Conservation (phyloP, 2,329 filamentous ascomycete species). For the Talaromyces sp. region DNA sequence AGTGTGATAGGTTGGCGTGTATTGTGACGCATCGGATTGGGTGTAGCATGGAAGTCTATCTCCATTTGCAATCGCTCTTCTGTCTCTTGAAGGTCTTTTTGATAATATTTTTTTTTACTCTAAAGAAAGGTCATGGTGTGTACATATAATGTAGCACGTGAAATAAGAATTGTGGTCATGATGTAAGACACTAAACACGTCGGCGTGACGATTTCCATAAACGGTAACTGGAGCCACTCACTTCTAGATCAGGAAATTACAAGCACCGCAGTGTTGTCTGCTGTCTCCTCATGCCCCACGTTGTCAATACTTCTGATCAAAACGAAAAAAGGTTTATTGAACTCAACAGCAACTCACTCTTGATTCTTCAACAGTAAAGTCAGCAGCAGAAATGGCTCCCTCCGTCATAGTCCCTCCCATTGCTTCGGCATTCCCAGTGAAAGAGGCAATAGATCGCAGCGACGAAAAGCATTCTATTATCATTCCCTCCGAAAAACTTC, state of each 20-base stretch:
- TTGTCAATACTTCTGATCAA: not conserved
- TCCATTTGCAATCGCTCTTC: no score
- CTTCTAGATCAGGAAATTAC: not conserved
- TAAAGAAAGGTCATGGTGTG: no score
- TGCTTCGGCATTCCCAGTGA: not conserved
- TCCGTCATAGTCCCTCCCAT: not conserved
- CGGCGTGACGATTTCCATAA: not conserved
- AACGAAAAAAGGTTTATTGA: not conserved
- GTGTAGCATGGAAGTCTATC: no score
- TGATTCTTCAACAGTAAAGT: not conserved
- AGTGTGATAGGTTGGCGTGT: no score
- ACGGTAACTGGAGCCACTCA: not conserved
- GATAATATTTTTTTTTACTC: no score
- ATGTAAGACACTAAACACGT: not conserved
- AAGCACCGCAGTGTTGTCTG: not conserved
- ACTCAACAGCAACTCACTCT: not conserved
- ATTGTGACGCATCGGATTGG: no score
- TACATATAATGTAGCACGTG: not conserved
- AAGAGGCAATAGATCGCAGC: not conserved
- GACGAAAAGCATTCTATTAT: not conserved
- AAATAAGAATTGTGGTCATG: not conserved
- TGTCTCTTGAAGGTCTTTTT: no score
- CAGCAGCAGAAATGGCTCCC: not conserved
- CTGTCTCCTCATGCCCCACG: not conserved
- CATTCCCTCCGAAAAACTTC: not conserved